Base-by-base conservation (phyloP, 2,329 filamentous ascomycete species). In the Nothophaeocryptopus gaeumannii region DNA sequence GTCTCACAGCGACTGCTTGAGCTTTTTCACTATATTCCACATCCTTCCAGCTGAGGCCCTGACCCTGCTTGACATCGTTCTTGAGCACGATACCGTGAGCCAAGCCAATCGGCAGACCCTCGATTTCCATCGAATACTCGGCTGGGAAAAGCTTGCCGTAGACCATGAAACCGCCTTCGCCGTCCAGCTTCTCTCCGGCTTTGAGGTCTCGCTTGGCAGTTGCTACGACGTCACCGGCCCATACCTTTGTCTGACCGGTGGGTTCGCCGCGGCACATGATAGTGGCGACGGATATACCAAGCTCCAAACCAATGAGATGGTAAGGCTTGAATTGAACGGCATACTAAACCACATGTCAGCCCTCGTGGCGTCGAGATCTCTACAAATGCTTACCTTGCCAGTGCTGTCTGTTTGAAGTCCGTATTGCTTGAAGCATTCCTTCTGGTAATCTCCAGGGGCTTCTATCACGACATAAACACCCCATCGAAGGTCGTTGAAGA, bases 271-370 rank as follows among this genome's bases (percentile, higher is more conserved):
- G 70, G 44, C 69, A 70, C 71, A 74, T 73, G 57, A 74, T 75
- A 29, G 54, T 70, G 5, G 72, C 73, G 12, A 75, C 61, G 2
- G 70, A 73, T 13, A 74, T 62, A 5, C 74, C 73, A 2, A 76
- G 66, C 56, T 76, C 74, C 8, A 76, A 66, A 8, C 73, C 72
- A 45, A 76, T 76, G 14, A 76, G 64, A 56, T 76, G 73, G 54
- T 72, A 76, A 10, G 73, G 73, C 62, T 76, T 75, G 63, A 70
- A 75, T 53, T 75, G 71, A 2, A 68, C 70, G 5, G 73, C 72
- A 50, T 74, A 74, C 50, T 65, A 20, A 10, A 20, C 9, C n/a
- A 9, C 10, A 31, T 14, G 3, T 45, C 40, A 43, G 29, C n/a
- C 8, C 14, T 9, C n/a, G 47, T 13, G 10, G 13, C 34, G 26